Percentiles rank a stretch among this genome's conserved stretches.
Conservation (phyloP, 805 yeast species). For the Torulaspora franciscae region DNA sequence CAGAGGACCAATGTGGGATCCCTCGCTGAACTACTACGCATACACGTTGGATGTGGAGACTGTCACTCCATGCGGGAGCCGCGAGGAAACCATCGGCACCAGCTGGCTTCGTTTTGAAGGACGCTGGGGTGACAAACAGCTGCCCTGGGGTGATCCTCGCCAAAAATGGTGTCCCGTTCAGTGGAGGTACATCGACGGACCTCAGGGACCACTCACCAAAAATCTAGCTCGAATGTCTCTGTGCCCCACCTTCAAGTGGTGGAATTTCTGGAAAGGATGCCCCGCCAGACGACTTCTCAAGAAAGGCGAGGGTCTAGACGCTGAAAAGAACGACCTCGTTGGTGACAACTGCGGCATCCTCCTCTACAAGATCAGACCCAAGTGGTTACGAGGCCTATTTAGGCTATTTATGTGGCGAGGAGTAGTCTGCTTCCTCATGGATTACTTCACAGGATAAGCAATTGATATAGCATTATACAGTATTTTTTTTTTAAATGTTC, state of each 20-base stretch:
- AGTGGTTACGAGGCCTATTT: slow-evolving; percentile 44
- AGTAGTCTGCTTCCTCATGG: slow-evolving; percentile 51
- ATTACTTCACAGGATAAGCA: slow-evolving; percentile 37
- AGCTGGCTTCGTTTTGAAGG: slow-evolving; percentile 81
- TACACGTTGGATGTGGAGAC: slow-evolving; percentile 67
- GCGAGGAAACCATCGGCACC: slow-evolving; percentile 39
- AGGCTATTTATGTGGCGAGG: slow-evolving; percentile 59
- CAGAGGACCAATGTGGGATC: slow-evolving; percentile 94
- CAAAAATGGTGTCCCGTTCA: slow-evolving; percentile 87
- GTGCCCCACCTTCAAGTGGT: slow-evolving; percentile 87
- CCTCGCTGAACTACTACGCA: slow-evolving; percentile 71
- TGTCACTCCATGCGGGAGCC: slow-evolving; percentile 38
- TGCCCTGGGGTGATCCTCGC: slow-evolving; percentile 63
- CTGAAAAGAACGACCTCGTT: slow-evolving; percentile 67
- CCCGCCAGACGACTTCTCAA: slow-evolving; percentile 67
- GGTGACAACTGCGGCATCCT: slow-evolving; percentile 70
- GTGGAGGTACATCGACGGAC: slow-evolving; percentile 89
- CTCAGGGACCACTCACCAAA: slow-evolving; percentile 82
- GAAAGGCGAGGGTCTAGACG: slow-evolving; percentile 68
- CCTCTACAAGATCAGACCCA: slow-evolving; percentile 50
- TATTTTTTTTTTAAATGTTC: neutral
- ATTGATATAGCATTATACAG: neutral
- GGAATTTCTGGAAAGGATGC: slow-evolving; percentile 84
- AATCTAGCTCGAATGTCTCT: slow-evolving; percentile 63
- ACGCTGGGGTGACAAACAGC: slow-evolving; percentile 83